Evolutionary conservation across 345 rosid genomes (phyloP).

Genomic region (Syzygium aqueum): DNA sequence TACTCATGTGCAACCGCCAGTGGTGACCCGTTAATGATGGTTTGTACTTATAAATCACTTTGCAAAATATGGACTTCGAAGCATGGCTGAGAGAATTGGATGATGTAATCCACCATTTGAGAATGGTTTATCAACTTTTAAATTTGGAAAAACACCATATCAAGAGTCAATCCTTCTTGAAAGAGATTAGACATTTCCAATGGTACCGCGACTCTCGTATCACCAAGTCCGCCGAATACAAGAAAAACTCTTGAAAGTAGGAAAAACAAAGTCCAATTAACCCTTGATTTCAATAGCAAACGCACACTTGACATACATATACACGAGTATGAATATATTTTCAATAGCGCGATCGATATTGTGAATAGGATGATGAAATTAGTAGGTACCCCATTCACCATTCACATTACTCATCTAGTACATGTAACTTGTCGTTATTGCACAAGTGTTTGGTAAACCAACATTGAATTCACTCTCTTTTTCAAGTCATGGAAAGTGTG

Average conservation of each 20-base stretch:
- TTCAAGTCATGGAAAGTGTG: too few relatives aligned
- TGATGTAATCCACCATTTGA: not conserved
- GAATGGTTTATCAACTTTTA: not conserved
- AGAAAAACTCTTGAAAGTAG: not conserved
- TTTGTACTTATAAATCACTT: not conserved
- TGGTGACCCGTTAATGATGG: not conserved
- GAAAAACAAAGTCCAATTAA: not conserved
- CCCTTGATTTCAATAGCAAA: not conserved
- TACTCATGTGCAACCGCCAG: rapidly evolving
- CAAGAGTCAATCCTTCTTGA: not conserved
- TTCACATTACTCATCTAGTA: not conserved
- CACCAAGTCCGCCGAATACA: not conserved
- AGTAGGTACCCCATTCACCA: not conserved
- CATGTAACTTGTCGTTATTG: not conserved
- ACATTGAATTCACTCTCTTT: not conserved
- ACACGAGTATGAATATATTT: not conserved
- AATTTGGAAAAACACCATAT: not conserved
- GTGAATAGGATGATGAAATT: not conserved
- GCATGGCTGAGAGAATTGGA: not conserved
- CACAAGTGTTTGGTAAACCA: not conserved
- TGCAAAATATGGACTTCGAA: not conserved
- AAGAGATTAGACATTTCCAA: not conserved
- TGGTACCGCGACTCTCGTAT: too few relatives aligned
- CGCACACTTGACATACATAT: not conserved
- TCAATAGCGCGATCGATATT: rapidly evolving